Evolutionary conservation across 306 rosid genomes (phyloP).

Genomic region (Dryas drummondii): DNA sequence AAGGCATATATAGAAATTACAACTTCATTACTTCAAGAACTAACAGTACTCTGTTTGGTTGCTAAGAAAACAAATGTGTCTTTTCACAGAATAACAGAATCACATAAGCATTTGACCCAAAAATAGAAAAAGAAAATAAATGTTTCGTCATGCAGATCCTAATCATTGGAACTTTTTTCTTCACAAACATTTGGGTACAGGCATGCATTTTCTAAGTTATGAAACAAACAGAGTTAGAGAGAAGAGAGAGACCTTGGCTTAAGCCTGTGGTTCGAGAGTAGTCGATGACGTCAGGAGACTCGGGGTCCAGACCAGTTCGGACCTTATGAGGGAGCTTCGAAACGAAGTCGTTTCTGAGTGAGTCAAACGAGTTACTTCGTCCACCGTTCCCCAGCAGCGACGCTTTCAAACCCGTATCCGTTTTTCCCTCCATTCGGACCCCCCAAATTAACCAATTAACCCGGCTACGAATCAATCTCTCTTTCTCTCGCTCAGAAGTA

Average conservation of each 20-base stretch:
- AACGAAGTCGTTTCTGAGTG: slow-evolving; percentile 41
- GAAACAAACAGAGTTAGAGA: slow-evolving; percentile 1
- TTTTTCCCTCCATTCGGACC: slow-evolving; percentile 28
- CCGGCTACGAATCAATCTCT: background rate
- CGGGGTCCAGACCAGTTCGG: slow-evolving; percentile 32
- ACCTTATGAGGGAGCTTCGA: slow-evolving; percentile 39
- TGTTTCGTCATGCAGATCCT: background rate
- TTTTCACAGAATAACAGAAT: background rate
- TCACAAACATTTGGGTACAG: background rate
- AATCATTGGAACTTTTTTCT: background rate
- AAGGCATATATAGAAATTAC: background rate
- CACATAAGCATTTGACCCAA: background rate
- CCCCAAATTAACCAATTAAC: background rate
- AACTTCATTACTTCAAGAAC: background rate
- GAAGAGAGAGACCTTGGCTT: slow-evolving; percentile 29
- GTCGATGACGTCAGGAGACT: slow-evolving; percentile 33
- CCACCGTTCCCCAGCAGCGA: slow-evolving; percentile 26
- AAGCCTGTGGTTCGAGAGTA: slow-evolving; percentile 29
- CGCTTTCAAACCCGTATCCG: slow-evolving; percentile 21
- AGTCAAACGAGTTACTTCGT: slow-evolving; percentile 39
- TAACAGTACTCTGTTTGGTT: background rate
- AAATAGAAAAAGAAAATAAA: background rate
- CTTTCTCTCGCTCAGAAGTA: background rate
- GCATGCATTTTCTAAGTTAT: background rate
- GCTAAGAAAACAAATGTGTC: slow-evolving; percentile 4